Evolutionary conservation across 2,329 filamentous ascomycete species (phyloP).

Genomic region (Fusarium burgessii): DNA sequence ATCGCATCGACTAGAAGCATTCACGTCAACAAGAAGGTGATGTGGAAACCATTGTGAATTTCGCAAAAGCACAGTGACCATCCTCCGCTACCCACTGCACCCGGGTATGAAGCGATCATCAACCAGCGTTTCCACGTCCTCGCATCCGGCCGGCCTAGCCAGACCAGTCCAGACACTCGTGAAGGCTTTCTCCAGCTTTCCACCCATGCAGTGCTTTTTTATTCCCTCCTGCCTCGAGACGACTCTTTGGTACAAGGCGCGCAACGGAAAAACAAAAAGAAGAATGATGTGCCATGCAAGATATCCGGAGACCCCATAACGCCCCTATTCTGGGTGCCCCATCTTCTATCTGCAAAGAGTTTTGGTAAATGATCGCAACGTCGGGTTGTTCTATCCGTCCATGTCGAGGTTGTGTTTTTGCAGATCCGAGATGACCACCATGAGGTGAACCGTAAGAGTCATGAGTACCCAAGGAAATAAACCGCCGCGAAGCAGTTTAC

Average conservation of each 20-base stretch:
- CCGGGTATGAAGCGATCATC: slow-evolving; percentile 73
- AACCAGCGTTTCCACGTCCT: slow-evolving; percentile 73
- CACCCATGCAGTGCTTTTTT: slow-evolving; percentile 66
- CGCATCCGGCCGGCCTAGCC: slow-evolving; percentile 58
- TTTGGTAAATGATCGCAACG: slow-evolving; percentile 58
- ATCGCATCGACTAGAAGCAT: slow-evolving; percentile 28
- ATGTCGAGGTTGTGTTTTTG: slow-evolving; percentile 64
- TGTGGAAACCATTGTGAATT: slow-evolving; percentile 69
- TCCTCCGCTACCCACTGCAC: slow-evolving; percentile 62
- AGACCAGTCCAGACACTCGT: slow-evolving; percentile 63
- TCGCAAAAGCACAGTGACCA: slow-evolving; percentile 68
- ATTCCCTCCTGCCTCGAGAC: slow-evolving; percentile 55
- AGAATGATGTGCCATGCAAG: slow-evolving; percentile 73
- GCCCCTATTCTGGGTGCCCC: slow-evolving; percentile 74
- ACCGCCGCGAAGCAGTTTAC: slow-evolving; percentile 74
- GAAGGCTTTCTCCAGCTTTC: slow-evolving; percentile 70
- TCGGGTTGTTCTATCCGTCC: slow-evolving; percentile 61
- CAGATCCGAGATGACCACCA: slow-evolving; percentile 70
- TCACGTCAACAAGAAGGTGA: slow-evolving; percentile 35
- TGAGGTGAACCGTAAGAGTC: slow-evolving; percentile 62
- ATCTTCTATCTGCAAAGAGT: slow-evolving; percentile 77
- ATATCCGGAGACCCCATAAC: slow-evolving; percentile 84
- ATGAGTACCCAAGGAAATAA: slow-evolving; percentile 62
- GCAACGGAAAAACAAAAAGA: slow-evolving; percentile 62
- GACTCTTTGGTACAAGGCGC: slow-evolving; percentile 61